These are phyloP conservation scores for Pichia kudriavzevii DNA, from an alignment of 1,139 yeast species.

Conservation along the genomic window DNA sequence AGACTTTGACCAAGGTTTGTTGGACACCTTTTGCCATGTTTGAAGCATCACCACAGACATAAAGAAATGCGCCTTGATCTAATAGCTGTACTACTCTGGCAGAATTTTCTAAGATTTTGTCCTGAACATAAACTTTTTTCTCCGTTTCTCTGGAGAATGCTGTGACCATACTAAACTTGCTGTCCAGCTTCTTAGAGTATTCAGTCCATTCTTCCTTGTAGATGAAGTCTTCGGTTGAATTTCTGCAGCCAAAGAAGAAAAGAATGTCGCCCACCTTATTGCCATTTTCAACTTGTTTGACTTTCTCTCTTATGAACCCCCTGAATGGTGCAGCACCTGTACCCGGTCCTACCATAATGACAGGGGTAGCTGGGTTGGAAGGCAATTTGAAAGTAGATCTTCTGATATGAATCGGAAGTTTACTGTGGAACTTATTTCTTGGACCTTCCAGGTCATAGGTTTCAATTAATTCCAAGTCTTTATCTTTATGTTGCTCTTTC, in stretches of 20 bases:
- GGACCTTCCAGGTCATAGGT: constrained; percentile 78
- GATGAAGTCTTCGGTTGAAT: constrained; percentile 63
- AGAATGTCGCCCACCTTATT: constrained; percentile 61
- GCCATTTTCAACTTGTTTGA: constrained; percentile 44
- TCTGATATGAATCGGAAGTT: constrained; percentile 86
- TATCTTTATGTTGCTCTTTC: constrained; percentile 47
- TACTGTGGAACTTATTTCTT: constrained; percentile 47
- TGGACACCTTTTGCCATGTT: constrained; percentile 98
- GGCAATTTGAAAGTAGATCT: constrained; percentile 94
- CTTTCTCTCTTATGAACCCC: constrained; percentile 84
- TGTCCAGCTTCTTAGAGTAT: constrained; percentile 57
- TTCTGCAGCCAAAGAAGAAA: constrained; percentile 84
- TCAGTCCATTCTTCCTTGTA: constrained; percentile 82
- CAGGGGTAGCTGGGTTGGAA: constrained; percentile 73
- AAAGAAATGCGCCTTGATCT: constrained; percentile 71
- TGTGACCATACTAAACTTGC: constrained; percentile 59
- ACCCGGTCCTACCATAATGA: constrained; percentile 95
- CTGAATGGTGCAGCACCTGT: constrained; percentile 98
- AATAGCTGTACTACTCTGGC: constrained; percentile 50
- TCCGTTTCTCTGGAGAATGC: constrained; percentile 81
- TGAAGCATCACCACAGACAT: constrained; percentile 96
- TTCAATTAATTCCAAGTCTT: constrained; percentile 38
- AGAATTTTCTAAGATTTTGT: constrained; percentile 57
- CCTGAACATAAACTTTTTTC: constrained; percentile 79
- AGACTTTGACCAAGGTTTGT: constrained; percentile 54